Evolutionary conservation across 129 eudicot species (phyloP).

Genomic region (Dittrichia graveolens): DNA sequence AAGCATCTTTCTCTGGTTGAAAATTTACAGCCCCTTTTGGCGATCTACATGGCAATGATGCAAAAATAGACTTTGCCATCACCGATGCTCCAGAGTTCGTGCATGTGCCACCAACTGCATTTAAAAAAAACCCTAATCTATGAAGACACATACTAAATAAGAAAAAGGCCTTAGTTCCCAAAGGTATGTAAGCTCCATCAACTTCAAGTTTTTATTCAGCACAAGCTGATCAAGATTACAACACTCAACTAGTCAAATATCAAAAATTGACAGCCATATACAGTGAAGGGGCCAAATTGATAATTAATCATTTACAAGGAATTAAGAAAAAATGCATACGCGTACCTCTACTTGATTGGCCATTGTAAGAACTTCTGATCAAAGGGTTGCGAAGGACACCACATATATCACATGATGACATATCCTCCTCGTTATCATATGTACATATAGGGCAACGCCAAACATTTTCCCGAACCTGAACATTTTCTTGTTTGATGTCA

Average conservation of each 20-base stretch:
- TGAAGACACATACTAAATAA: constrained; percentile 35
- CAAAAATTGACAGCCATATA: neutral
- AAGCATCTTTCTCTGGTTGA: constrained; percentile 48
- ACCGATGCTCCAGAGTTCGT: constrained; percentile 72
- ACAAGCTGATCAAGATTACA: constrained; percentile 1
- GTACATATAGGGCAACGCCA: constrained; percentile 97
- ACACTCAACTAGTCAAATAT: neutral
- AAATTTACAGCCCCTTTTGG: constrained; percentile 38
- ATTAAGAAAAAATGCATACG: neutral
- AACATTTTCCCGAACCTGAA: constrained; percentile 40
- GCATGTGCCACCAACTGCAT: constrained; percentile 84
- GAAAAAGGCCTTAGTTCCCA: constrained; percentile 19
- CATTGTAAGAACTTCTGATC: constrained; percentile 45
- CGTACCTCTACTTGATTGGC: constrained; percentile 55
- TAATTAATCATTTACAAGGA: neutral
- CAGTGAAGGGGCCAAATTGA: constrained; percentile 1
- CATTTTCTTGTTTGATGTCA: constrained; percentile 39
- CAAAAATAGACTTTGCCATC: constrained; percentile 90
- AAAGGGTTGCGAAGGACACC: constrained; percentile 88
- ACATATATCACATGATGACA: constrained; percentile 92
- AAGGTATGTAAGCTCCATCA: constrained; percentile 26
- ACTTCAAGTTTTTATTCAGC: constrained; percentile 10
- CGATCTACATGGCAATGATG: constrained; percentile 54
- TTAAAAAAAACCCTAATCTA: constrained; percentile 67
- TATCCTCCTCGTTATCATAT: constrained; percentile 77